Percentiles rank a stretch among this genome's conserved stretches.
phyloP scores from a whole-genome alignment of 2,329 filamentous ascomycete genomes.

The Blumeriella jaapii region DNA sequence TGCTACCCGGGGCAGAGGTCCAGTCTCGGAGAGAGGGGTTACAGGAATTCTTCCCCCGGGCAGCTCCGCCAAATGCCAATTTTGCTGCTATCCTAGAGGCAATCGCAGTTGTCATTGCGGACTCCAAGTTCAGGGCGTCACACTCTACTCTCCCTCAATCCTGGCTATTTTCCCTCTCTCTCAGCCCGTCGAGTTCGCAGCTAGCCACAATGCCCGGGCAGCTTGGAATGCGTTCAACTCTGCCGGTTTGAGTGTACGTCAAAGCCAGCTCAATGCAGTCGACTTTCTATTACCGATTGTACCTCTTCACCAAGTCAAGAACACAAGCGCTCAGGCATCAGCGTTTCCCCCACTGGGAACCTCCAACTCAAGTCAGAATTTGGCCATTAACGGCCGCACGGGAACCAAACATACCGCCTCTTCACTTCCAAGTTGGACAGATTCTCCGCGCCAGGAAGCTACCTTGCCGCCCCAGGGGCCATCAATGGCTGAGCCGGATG shows the following conservation, averaged over 20 bases:
- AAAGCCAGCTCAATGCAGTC: constrained; percentile 40
- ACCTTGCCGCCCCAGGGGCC: constrained; percentile 10
- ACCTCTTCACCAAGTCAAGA: constrained; percentile 33
- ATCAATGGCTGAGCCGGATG: constrained; percentile 35
- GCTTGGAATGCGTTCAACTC: constrained; percentile 43
- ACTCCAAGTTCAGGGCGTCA: constrained; percentile 68
- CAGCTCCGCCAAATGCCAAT: constrained; percentile 46
- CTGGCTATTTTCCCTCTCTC: constrained; percentile 54
- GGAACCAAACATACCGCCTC: constrained; percentile 14
- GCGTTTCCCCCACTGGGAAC: constrained; percentile 44
- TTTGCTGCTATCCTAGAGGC: constrained; percentile 66
- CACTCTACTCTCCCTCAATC: constrained; percentile 59
- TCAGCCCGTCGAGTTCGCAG: constrained; percentile 37
- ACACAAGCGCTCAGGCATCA: constrained; percentile 27
- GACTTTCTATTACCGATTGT: constrained; percentile 52
- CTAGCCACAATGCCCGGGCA: constrained; percentile 35
- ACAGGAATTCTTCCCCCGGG: constrained; percentile 45
- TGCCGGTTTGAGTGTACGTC: constrained; percentile 32
- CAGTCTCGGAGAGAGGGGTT: constrained; percentile 43
- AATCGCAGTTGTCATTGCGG: constrained; percentile 62
- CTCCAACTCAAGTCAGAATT: constrained; percentile 30
- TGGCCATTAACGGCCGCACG: constrained; percentile 19
- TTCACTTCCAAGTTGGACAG: constrained; percentile 15
- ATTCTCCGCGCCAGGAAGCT: constrained; percentile 11
- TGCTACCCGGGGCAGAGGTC: constrained; percentile 52